These are phyloP conservation scores for Camellia lanceoleosa DNA, from an alignment of 148 eudicot genomes.

Conservation along the genomic window DNA sequence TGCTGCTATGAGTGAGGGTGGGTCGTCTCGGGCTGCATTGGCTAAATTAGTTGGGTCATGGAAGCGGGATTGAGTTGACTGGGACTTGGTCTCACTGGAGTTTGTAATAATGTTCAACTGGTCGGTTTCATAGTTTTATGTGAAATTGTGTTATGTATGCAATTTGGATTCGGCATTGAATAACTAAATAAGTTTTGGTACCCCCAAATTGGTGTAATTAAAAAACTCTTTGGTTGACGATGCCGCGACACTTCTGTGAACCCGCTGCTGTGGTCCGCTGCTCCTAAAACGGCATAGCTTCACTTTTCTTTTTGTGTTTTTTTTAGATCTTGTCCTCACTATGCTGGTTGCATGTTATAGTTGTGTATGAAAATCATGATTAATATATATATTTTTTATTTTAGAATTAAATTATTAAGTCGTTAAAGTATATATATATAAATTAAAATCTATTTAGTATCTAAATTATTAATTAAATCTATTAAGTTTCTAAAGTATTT, in stretches of 20 bases:
- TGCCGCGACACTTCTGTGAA: not conserved
- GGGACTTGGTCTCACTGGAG: not conserved
- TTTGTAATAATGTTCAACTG: not conserved
- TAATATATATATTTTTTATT: too few relatives aligned
- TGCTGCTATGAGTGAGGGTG: slow-evolving; percentile 21
- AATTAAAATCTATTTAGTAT: too few relatives aligned
- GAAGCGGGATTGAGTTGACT: slow-evolving; percentile 8
- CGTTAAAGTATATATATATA: not conserved
- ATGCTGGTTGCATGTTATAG: not conserved
- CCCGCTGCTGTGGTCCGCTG: not conserved
- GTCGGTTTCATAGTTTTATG: too few relatives aligned
- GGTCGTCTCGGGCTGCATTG: slow-evolving; percentile 25
- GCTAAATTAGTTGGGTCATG: slow-evolving; percentile 26
- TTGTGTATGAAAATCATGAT: not conserved
- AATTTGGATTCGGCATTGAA: not conserved
- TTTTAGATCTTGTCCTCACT: too few relatives aligned
- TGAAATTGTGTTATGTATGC: too few relatives aligned
- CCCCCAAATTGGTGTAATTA: not conserved
- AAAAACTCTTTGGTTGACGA: not conserved
- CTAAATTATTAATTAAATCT: too few relatives aligned
- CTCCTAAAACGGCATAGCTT: too few relatives aligned
- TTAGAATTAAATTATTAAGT: too few relatives aligned
- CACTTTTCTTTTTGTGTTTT: not conserved
- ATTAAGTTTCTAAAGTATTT: too few relatives aligned
- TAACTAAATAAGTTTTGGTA: too few relatives aligned